Conservation (phyloP, 2,329 filamentous ascomycete genomes). For the Alternaria gaisen region DNA sequence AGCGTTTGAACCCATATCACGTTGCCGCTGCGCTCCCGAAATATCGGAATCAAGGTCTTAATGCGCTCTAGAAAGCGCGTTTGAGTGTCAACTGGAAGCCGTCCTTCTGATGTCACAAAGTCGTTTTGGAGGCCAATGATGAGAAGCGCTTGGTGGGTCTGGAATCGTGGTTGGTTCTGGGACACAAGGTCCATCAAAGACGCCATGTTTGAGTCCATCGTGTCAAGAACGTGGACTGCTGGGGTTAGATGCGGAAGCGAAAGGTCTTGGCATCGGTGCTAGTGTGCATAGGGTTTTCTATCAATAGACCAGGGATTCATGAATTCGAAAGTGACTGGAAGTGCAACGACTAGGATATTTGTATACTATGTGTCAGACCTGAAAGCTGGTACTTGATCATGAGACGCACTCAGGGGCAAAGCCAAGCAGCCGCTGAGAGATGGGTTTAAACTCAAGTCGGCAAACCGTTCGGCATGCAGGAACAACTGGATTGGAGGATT, state of each 20-base stretch:
- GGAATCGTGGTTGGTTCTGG: constrained; percentile 60
- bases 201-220: constrained; percentile 43
- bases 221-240: constrained; percentile 7
- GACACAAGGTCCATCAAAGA: constrained; percentile 56
- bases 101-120: constrained; percentile 75
- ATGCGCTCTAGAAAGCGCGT: constrained; percentile 73
- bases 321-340: not conserved
- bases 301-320: not conserved
- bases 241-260: constrained; percentile 7
- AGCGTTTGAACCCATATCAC: constrained; percentile 87
- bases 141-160: constrained; percentile 75
- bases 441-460: not conserved
- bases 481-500: constrained; percentile 15
- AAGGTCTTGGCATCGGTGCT: constrained; percentile 1
- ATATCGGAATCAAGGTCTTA: constrained; percentile 71
- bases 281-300: not conserved
- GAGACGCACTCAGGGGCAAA: not conserved
- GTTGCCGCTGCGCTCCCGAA: constrained; percentile 72
- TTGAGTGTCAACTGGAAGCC: constrained; percentile 71
- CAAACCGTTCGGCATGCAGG: constrained; percentile 17
- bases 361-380: not conserved
- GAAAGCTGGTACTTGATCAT: not conserved
- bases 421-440: not conserved
- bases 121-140: constrained; percentile 91
- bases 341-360: not conserved